These are phyloP conservation scores for Chaetomiaceae sp. DNA, from an alignment of 2,329 filamentous ascomycete genomes.

Conservation along the genomic window DNA sequence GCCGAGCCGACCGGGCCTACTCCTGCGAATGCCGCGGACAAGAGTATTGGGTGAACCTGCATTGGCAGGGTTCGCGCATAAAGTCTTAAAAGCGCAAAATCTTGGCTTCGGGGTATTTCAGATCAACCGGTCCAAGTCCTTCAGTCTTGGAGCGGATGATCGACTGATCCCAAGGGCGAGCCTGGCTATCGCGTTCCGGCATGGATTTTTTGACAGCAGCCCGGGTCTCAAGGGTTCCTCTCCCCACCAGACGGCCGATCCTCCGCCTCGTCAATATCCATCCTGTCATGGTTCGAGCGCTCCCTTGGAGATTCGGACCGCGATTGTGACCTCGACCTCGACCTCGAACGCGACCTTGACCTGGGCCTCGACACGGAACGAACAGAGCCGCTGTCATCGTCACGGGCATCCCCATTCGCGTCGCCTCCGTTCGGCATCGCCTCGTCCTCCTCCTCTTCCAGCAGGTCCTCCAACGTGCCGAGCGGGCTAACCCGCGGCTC, in stretches of 20 bases:
- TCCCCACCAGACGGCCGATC: slow-evolving; percentile 5
- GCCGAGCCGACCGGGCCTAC: too few species aligned
- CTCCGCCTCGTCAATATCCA: slow-evolving; percentile 25
- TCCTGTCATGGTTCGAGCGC: slow-evolving; percentile 22
- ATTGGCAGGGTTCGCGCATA: too few species aligned
- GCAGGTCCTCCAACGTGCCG: slow-evolving; percentile 69
- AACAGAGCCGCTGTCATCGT: slow-evolving; percentile 20
- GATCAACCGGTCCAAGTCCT: too few species aligned
- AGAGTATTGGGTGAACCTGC: too few species aligned
- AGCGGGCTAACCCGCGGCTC: slow-evolving; percentile 82
- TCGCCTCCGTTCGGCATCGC: slow-evolving; percentile 30
- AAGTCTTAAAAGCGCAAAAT: too few species aligned
- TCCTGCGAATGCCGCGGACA: too few species aligned
- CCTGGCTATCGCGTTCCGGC: not conserved
- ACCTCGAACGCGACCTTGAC: slow-evolving; percentile 16
- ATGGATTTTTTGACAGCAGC: not conserved
- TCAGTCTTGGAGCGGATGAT: not conserved
- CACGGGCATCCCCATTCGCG: slow-evolving; percentile 17
- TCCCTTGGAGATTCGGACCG: slow-evolving; percentile 3
- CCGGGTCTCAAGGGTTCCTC: slow-evolving; percentile 13
- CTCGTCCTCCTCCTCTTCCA: slow-evolving; percentile 58
- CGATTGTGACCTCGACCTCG: slow-evolving; percentile 7
- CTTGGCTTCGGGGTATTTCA: too few species aligned
- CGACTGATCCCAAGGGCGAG: too few species aligned
- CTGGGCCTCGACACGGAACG: slow-evolving; percentile 29